phyloP scores from a whole-genome alignment of 2,329 filamentous ascomycete genomes.

The Pezicula neosporulosa region DNA sequence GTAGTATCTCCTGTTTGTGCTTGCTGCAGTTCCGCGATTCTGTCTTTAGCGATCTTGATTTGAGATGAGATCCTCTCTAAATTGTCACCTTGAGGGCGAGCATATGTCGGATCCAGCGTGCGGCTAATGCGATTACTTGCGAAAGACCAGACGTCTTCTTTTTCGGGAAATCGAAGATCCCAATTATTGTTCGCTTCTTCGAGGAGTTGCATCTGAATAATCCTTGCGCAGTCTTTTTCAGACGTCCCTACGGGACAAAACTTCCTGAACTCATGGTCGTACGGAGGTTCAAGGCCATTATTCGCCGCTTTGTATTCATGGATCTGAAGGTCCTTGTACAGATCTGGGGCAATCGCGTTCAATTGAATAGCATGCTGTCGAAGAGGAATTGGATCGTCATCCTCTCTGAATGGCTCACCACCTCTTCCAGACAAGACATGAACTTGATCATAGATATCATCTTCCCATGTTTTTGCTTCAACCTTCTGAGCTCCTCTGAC shows the following conservation, averaged over 20 bases:
- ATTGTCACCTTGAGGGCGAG: background rate
- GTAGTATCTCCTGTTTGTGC: background rate
- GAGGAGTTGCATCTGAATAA: constrained; percentile 21
- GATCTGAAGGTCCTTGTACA: background rate
- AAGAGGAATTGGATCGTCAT: background rate
- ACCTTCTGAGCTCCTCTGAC: too few relatives aligned
- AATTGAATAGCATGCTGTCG: background rate
- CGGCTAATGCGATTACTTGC: constrained; percentile 3
- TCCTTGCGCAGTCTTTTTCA: background rate
- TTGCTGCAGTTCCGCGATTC: background rate
- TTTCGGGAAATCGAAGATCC: constrained; percentile 20
- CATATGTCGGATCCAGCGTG: background rate
- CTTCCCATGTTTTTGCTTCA: too few relatives aligned
- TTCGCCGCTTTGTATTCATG: too few relatives aligned
- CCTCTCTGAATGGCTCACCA: too few relatives aligned
- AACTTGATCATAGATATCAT: too few relatives aligned
- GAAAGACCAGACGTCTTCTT: constrained; percentile 25
- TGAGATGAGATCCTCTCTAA: background rate
- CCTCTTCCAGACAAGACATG: too few relatives aligned
- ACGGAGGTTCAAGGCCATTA: background rate
- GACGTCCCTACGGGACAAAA: background rate
- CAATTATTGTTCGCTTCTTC: constrained; percentile 25
- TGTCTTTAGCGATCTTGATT: background rate
- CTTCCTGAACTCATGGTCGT: background rate
- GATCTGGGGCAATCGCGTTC: background rate